Evolutionary conservation across 2,329 filamentous ascomycete genomes (phyloP), one percentile per base, ranked within the genome.

Genomic region (Hirsutella thompsonii): DNA sequence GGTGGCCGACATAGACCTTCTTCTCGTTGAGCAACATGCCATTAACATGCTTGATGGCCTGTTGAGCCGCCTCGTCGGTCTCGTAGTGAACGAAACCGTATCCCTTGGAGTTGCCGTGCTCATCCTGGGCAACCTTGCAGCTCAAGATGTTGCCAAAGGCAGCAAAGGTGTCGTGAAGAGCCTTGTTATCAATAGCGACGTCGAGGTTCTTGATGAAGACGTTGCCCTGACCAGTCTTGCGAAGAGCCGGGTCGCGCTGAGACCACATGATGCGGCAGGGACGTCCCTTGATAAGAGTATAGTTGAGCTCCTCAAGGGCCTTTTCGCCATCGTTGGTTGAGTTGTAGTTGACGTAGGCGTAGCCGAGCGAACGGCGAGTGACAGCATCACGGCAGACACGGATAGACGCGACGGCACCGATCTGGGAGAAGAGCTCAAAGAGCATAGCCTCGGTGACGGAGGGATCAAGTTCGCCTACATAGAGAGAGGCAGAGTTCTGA

Each of bases 221-320:
- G 62, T 98, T 98, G 64, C 92, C 92, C 70, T 95, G 88, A 52
- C 92, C 92, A 54, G 88, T 98, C 82, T 98, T 98, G 73, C 92
- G 92, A 56, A 98, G 81, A 63, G 90, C 90, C 52, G 92, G 92
- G 68, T 98, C 92, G 66, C 92, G 92, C 78, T 98, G 92, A 51
- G 92, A 98, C 92, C 92, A 98, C 92, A 98, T 98, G 72, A 98
- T 98, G 60, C 92, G 90, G 83, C 92, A 98, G 46, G 92, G 90
- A 61, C 85, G 88, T 57, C 89, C 89, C 79, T 96, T 96, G 74
- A 98, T 96, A 56, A 95, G 74, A 49, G 92, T 98, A 76, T 98
- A 98, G 80, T 98, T 98, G 56, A 98, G 79, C 70, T 98, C 92
- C 71, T 98, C 92, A 47, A 98, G 81, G 57, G 92, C 92, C 69